Conservation (phyloP, 176 grass and related monocot species). For the Saccharum spontaneum region DNA sequence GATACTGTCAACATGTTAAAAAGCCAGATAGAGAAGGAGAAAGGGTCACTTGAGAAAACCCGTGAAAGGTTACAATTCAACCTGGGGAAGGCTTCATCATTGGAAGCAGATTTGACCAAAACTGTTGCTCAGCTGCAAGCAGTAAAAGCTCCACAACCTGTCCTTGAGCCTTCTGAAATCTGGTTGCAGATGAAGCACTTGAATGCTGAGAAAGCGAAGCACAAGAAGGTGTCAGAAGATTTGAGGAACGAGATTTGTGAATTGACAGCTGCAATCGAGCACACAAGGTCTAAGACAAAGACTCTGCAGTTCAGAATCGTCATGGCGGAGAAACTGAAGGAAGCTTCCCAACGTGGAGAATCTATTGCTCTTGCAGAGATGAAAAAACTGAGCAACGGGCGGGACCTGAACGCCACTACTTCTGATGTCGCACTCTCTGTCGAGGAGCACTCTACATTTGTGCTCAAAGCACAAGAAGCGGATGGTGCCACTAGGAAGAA, state of each 20-base stretch:
- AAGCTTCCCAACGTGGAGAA: constrained; percentile 63
- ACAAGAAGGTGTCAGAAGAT: constrained; percentile 51
- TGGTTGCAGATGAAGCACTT: constrained; percentile 61
- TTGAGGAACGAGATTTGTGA: constrained; percentile 44
- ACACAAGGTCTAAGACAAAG: constrained; percentile 69
- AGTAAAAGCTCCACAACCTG: constrained; percentile 37
- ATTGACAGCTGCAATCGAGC: constrained; percentile 75
- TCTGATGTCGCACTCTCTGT: constrained; percentile 39
- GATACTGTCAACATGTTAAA: constrained; percentile 62
- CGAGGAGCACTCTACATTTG: constrained; percentile 50
- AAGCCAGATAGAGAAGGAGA: constrained; percentile 71
- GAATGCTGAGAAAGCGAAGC: constrained; percentile 65
- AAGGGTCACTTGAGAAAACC: constrained; percentile 65
- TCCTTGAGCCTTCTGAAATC: constrained; percentile 55
- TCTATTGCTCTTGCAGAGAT: constrained; percentile 53
- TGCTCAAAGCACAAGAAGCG: constrained; percentile 52
- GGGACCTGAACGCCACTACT: constrained; percentile 6
- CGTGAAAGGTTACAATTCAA: constrained; percentile 61
- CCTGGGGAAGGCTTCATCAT: constrained; percentile 32
- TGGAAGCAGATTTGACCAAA: constrained; percentile 67
- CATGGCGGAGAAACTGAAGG: constrained; percentile 80
- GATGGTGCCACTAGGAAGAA: constrained; percentile 42
- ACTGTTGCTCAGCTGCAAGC: constrained; percentile 37
- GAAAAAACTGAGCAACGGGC: constrained; percentile 31
- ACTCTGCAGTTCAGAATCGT: constrained; percentile 68